Conservation (phyloP, 352 stramenopile genomes). For the Globisporangium sylvaticum region DNA sequence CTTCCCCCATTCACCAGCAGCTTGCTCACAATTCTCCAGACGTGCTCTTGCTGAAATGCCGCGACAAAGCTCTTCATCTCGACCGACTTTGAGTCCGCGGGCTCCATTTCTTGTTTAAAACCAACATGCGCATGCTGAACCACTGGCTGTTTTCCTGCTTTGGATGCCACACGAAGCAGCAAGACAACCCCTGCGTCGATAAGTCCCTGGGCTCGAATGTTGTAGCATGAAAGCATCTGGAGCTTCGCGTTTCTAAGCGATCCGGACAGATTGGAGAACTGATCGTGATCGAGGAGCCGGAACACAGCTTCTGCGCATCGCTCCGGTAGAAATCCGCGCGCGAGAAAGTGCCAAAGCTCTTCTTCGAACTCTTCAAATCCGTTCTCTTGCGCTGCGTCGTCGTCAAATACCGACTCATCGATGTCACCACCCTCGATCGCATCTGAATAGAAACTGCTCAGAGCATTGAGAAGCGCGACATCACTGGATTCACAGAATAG, state of each 20-base stretch:
- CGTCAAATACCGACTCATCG: constrained; percentile 28
- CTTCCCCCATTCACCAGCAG: constrained; percentile 48
- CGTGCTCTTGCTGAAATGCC: constrained; percentile 33
- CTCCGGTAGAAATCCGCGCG: constrained; percentile 35
- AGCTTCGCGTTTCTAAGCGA: constrained; percentile 22
- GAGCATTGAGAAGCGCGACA: constrained; percentile 39
- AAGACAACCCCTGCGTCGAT: constrained; percentile 63
- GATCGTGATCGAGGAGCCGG: constrained; percentile 40
- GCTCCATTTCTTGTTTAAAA: neutral
- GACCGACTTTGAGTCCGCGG: constrained; percentile 1
- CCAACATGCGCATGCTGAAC: neutral
- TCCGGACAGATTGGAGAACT: constrained; percentile 9
- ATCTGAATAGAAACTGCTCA: constrained; percentile 65
- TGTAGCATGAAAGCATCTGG: constrained; percentile 62
- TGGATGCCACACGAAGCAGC: constrained; percentile 56
- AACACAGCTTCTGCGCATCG: constrained; percentile 34
- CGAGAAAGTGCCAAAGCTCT: constrained; percentile 48
- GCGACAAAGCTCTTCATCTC: constrained; percentile 39
- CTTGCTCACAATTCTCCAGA: constrained; percentile 50
- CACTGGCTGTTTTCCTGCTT: constrained; percentile 30
- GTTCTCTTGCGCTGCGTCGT: constrained; percentile 7
- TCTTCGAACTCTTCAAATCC: constrained; percentile 21
- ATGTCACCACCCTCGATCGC: constrained; percentile 54
- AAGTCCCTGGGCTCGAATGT: constrained; percentile 59
- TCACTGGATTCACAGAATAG: constrained; percentile 34